A percentile compares a stretch with the other conserved stretches of the same genome.
Evolutionary conservation across 371 early-diverging fungal genomes (phyloP).

Genomic region (Apophysomyces elegans): DNA sequence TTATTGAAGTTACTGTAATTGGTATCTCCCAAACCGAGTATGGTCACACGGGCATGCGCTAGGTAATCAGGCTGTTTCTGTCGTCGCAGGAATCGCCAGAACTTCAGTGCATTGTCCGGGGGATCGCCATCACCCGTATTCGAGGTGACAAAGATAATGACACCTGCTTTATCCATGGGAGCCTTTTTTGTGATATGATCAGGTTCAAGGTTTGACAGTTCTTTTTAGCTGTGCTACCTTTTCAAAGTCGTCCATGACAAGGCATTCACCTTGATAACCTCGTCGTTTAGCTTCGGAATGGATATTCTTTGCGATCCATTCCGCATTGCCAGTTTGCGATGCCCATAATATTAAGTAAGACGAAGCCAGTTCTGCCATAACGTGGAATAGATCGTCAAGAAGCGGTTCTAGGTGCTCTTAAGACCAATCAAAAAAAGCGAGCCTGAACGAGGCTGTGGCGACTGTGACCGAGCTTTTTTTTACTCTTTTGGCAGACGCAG

Average conservation of each 20-base stretch:
- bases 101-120: conserved; percentile 90
- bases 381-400: neutral
- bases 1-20: conserved; percentile 92
- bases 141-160: conserved; percentile 81
- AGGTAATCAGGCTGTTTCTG: conserved; percentile 60
- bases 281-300: conserved; percentile 74
- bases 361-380: conserved; percentile 27
- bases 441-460: neutral
- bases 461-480: too few relatives aligned
- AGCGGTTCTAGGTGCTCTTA: too few relatives aligned
- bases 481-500: too few relatives aligned
- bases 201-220: conserved; percentile 5
- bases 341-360: conserved; percentile 73
- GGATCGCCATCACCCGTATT: conserved; percentile 98
- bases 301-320: conserved; percentile 87
- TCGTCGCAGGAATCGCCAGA: conserved; percentile 81
- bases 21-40: conserved; percentile 87
- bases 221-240: conserved; percentile 44
- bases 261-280: conserved; percentile 68
- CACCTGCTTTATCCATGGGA: conserved; percentile 47
- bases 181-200: conserved; percentile 18
- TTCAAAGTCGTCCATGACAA: conserved; percentile 74
- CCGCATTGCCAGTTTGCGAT: conserved; percentile 94
- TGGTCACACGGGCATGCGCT: conserved; percentile 48
- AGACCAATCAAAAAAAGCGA: conserved; percentile 1